Percentiles rank a stretch among this genome's conserved stretches.
phyloP scores from a whole-genome alignment of 257 asterid genomes.

The Nicotiana knightiana region DNA sequence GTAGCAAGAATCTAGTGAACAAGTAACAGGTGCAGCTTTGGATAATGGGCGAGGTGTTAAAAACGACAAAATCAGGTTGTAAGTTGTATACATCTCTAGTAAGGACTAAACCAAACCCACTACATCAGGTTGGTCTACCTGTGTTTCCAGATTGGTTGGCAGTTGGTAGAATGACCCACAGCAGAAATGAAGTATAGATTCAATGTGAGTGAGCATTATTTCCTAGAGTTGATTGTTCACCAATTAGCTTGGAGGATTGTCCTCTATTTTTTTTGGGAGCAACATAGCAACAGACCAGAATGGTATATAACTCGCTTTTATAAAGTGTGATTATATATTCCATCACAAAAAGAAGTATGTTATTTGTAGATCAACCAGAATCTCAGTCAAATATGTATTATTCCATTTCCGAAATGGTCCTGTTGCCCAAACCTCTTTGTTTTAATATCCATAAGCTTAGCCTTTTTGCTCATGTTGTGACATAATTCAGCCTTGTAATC shows the following conservation, averaged over 20 bases:
- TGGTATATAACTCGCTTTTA: not conserved
- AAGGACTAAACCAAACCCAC: not conserved
- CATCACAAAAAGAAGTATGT: not conserved
- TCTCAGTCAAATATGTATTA: not conserved
- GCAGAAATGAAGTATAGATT: not conserved
- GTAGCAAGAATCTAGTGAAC: not conserved
- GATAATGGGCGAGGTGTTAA: not conserved
- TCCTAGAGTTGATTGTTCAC: not conserved
- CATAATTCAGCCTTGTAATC: not conserved
- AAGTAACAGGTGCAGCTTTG: not conserved
- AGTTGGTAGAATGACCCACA: not conserved
- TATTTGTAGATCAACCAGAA: not conserved
- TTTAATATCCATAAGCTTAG: not conserved
- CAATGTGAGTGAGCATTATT: not conserved
- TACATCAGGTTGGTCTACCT: not conserved
- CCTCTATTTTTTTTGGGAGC: not conserved
- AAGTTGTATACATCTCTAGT: not conserved
- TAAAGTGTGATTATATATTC: not conserved
- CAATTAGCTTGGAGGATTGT: not conserved
- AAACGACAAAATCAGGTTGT: not conserved
- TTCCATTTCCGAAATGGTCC: not conserved
- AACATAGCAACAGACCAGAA: not conserved
- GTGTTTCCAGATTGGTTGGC: not conserved
- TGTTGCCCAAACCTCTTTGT: not conserved
- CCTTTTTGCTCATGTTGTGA: not conserved